Evolutionary conservation across 2,329 filamentous ascomycete species (phyloP), one percentile per base, ranked within the genome.

Genomic region (Aureobasidium sp.): DNA sequence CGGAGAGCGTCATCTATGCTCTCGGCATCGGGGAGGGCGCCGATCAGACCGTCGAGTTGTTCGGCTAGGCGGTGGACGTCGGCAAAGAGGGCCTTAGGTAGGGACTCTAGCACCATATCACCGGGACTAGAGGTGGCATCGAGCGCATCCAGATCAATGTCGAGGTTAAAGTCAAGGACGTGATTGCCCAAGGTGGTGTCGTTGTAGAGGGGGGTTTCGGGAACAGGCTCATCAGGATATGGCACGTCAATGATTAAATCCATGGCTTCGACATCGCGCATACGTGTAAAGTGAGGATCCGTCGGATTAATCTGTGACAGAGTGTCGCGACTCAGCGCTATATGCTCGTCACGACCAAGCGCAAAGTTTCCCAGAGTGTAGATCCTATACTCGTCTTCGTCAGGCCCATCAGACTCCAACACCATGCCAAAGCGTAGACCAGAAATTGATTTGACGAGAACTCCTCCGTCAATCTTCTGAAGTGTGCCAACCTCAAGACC

Each of bases 291-390:
- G 54, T 90, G 84, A 12, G 90, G 87, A 68, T 96, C 91, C 19
- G 81, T 80, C 30, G 90, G 79, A 59, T 87, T 84, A 54, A 85
- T 81, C 24, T 89, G 82, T 22, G 70, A 65, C 35, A 77, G 63
- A 1, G 91, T 79, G 55, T 89, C 83, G 21, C 86, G 81, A 41
- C 85, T 79, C 58, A 97, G 79, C 64, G 88, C 87, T 17, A 96
- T 82, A 58, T 85, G 87, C 69, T 97, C 91, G 64, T 97, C 89
- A 42, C 86, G 84, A 3, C 91, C 91, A 3, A 98, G 75, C 1
- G 86, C 80, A 35, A 90, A 79, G 60, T 86, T 88, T 37, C 88
- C 90, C 57, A 95, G 83, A 39, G 86, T 85, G 54, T 86, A 87
- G 37, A 97, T 84, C 53, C 84, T 79, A 76, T 86, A 90, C 12